These are phyloP conservation scores for Aspergillus indologenus DNA, from an alignment of 495 filamentous ascomycete genomes.

Conservation along the genomic window DNA sequence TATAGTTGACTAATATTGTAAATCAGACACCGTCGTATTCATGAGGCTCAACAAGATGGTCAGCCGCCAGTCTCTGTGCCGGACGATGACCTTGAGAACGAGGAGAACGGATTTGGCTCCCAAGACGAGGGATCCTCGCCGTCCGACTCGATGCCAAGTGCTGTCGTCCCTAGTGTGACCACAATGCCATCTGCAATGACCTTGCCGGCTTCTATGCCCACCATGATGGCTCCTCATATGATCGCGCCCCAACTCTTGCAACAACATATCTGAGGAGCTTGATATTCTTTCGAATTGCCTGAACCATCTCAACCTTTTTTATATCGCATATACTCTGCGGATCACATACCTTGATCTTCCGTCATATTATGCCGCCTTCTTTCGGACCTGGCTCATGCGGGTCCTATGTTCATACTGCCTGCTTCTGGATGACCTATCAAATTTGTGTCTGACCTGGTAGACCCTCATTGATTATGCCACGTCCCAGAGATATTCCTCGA, in stretches of 20 bases:
- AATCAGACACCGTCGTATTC: slow-evolving; percentile 85
- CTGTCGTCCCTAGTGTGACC: slow-evolving; percentile 36
- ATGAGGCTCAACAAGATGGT: slow-evolving; percentile 76
- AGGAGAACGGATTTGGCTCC: slow-evolving; percentile 68
- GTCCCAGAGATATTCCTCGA: not conserved
- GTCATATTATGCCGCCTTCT: not conserved
- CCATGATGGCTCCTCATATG: slow-evolving; percentile 38
- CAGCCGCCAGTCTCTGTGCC: slow-evolving; percentile 49
- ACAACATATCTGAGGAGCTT: slow-evolving; percentile 40
- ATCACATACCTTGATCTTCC: not conserved
- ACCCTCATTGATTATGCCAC: slow-evolving; percentile 2
- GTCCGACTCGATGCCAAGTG: slow-evolving; percentile 33
- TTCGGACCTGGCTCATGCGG: not conserved
- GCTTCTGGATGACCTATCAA: not conserved
- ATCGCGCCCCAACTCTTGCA: slow-evolving; percentile 46
- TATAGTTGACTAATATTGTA: slow-evolving; percentile 2
- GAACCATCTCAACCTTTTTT: not conserved
- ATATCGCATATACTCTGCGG: not conserved
- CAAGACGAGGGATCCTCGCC: slow-evolving; percentile 70
- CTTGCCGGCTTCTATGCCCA: slow-evolving; percentile 36
- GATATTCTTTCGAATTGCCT: not conserved
- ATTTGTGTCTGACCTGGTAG: not conserved
- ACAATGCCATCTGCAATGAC: slow-evolving; percentile 39
- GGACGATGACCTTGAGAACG: slow-evolving; percentile 78
- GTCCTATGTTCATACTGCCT: not conserved